Percentiles rank a stretch among this genome's conserved stretches.
Evolutionary conservation across 2,329 filamentous ascomycete species (phyloP).

Genomic region (Diaporthe citri): DNA sequence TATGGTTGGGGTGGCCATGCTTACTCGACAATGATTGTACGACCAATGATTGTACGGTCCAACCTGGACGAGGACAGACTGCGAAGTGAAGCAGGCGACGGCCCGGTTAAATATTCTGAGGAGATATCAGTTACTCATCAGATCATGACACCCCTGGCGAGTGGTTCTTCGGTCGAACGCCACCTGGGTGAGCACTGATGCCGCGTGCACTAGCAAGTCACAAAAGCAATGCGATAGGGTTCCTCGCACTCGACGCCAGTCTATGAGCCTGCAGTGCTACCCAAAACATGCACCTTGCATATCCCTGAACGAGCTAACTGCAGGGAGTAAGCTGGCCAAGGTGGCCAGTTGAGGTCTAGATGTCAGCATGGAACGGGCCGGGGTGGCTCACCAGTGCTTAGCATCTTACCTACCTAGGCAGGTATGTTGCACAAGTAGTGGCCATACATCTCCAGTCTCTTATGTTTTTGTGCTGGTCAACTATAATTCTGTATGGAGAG

Average conservation of each 20-base stretch:
- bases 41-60: too few species aligned
- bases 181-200: background rate
- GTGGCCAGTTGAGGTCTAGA: background rate
- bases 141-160: background rate
- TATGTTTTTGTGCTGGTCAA: background rate
- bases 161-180: background rate
- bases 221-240: slow-evolving; percentile 19
- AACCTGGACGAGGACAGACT: background rate
- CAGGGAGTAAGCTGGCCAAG: slow-evolving; percentile 9
- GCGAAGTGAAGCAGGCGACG: background rate
- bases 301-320: background rate
- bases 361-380: background rate
- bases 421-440: background rate
- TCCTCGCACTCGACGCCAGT: slow-evolving; percentile 5
- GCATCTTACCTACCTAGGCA: background rate
- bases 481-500: background rate
- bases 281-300: background rate
- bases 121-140: background rate
- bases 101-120: background rate
- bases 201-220: background rate
- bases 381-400: background rate
- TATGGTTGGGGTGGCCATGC: slow-evolving; percentile 5
- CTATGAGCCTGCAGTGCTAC: background rate
- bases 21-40: background rate
- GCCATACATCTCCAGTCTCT: background rate